Base-by-base conservation (phyloP, 2,329 filamentous ascomycete species). In the Parastagonospora avenae region DNA sequence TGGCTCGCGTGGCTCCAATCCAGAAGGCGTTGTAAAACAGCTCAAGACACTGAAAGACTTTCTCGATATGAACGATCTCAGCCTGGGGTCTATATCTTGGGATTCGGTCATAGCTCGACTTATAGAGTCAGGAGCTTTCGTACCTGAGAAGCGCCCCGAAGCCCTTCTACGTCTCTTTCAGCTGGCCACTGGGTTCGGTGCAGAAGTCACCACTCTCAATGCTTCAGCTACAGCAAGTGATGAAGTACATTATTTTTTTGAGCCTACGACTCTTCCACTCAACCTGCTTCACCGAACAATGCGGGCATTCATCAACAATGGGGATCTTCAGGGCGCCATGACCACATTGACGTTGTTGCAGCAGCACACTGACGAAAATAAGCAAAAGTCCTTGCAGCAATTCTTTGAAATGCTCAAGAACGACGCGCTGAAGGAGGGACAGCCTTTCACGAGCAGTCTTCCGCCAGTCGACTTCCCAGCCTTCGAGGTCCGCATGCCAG, bases 31-130 rank as follows among this genome's bases (percentile, higher is more conserved):
- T 46, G 61, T 77, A 1, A 37, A 62, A 39, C 62, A 66, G 29
- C 55, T 79, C 50, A 60, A 64, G 68, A 54, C 52, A 2, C 57
- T 78, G 33, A 75, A 76, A 52, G 32, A 37, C 8, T 68, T 80
- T 30, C 62, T 79, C 12, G 63, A 70, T 27, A 50, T 57, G 14
- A 71, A 72, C 38, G 66, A 70, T 15, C 55, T 78, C 29, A 74
- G 73, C 44, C 60, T 79, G 12, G 76, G 74, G 30, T 69, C 68
- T 31, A 66, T 70, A n/a, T 71, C 74, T 12, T 78, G 75, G 80
- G 73, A 77, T 55, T 71, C 76, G 11, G 63, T 79, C 44, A 66
- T 82, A 30, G 68, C 79, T n/a, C 80, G 83, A 28, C 67, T 84
- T 19, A 42, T 74, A 4, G 80, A 85, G 49, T 78, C 79, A 1